Evolutionary conservation across 495 filamentous ascomycete genomes (phyloP), one percentile per base, ranked within the genome.

Genomic region (Daldinia caldariorum): DNA sequence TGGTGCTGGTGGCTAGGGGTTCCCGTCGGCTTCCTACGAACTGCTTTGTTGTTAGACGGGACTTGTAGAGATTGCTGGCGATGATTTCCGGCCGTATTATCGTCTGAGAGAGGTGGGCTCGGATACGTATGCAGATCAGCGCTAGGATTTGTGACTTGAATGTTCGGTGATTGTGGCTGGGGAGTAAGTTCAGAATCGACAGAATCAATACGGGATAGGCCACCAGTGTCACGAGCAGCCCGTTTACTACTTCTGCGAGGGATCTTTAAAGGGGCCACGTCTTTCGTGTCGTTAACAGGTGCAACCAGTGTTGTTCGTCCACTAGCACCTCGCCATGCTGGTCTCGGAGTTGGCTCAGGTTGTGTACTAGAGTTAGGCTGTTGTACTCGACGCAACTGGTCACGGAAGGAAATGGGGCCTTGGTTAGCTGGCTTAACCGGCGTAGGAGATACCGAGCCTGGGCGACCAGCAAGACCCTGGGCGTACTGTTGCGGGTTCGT

Each of bases 281-380:
- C 70, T 31, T 74, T 76, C 32, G 75, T 78, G 65, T 86, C 85
- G 54, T 61, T 77, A 5, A 86, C 80, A 7, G 83, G 81, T 8
- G 82, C 77, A 38, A 86, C 83, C 16, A 86, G 66, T 3, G 81
- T 74, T 39, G 77, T 79, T 61, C 84, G 79, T 3, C 85, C 85
- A 64, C 83, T 86, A 39, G 85, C 81, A 7, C 85, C 85, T 60
- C 80, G 78, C 85, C 85, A 86, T 66, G 79, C 80, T 6, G 85
- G 85, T n/a, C 80, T 77, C 43, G 74, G 72, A 2, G 74, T 72
- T n/a, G 74, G 67, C 20, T 77, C 79, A 53, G 78, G 74, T 41
- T 75, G 69, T 29, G 65, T 64, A 45, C 61, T 74, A 34, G 59
- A 61, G 31, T 73, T 79, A 14, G 80, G 74, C 61, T 83, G 81